phyloP scores from a whole-genome alignment of 192 early-diverging fungal species.

The Umbelopsis sp. region DNA sequence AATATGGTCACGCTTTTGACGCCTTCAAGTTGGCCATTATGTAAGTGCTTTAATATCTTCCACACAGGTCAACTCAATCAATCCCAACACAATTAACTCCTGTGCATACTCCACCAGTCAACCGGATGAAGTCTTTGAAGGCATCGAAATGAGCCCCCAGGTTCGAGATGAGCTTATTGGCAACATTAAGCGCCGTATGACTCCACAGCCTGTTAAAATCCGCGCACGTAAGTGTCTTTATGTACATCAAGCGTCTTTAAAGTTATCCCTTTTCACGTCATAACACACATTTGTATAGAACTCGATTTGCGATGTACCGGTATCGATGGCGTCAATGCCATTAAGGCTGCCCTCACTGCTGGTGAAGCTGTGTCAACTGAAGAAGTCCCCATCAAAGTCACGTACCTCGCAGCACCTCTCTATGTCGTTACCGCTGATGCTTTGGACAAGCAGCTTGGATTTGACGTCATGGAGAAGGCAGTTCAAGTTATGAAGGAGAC shows the following conservation, averaged over 20 bases:
- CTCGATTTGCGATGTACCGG: constrained; percentile 92
- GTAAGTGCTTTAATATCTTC: constrained; percentile 45
- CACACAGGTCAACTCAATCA: neutral
- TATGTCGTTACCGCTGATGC: constrained; percentile 91
- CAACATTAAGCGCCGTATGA: constrained; percentile 89
- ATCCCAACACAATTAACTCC: neutral
- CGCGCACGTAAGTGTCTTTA: constrained; percentile 64
- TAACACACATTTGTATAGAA: constrained; percentile 49
- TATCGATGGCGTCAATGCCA: constrained; percentile 95
- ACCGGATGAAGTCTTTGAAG: constrained; percentile 84
- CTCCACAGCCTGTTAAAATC: constrained; percentile 95
- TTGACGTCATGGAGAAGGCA: constrained; percentile 88
- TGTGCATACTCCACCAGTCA: constrained; percentile 55
- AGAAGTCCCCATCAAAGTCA: constrained; percentile 80
- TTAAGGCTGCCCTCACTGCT: constrained; percentile 85
- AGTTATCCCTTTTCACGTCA: neutral
- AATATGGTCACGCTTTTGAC: constrained; percentile 96
- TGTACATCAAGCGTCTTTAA: neutral
- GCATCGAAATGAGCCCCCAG: constrained; percentile 63
- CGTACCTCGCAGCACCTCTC: constrained; percentile 90
- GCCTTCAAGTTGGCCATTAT: constrained; percentile 93
- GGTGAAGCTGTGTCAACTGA: constrained; percentile 82
- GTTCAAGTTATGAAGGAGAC: constrained; percentile 79
- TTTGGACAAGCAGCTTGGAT: constrained; percentile 80
- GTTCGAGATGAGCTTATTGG: constrained; percentile 74